A percentile compares a stretch with the other conserved stretches of the same genome.
These are phyloP conservation scores for Misopates orontium DNA, from an alignment of 257 asterid species.

Conservation along the genomic window DNA sequence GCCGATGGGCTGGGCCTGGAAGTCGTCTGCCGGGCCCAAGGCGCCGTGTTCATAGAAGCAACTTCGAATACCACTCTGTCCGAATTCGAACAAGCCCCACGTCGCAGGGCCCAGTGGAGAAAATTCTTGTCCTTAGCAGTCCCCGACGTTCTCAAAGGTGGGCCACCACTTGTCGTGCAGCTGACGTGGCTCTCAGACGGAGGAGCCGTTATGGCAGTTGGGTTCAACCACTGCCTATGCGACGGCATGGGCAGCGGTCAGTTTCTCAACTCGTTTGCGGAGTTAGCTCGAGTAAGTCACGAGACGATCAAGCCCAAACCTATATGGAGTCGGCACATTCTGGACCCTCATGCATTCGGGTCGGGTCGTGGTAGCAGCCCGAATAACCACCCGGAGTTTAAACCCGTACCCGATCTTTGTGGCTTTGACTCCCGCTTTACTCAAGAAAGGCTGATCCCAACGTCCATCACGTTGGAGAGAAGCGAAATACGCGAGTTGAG, in stretches of 20 bases:
- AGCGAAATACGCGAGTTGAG: constrained; percentile 43
- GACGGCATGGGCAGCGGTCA: constrained; percentile 68
- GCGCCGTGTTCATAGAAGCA: constrained; percentile 57
- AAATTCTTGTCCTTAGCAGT: constrained; percentile 47
- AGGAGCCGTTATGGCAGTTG: constrained; percentile 55
- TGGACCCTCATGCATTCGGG: constrained; percentile 19
- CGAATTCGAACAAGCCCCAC: constrained; percentile 47
- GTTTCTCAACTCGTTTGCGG: constrained; percentile 64
- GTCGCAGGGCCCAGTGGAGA: constrained; percentile 42
- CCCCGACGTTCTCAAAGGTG: constrained; percentile 56
- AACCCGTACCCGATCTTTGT: constrained; percentile 42
- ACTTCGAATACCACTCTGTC: constrained; percentile 32
- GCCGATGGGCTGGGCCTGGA: constrained; percentile 58
- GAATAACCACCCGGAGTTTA: constrained; percentile 41
- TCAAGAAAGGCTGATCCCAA: constrained; percentile 46
- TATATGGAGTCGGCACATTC: constrained; percentile 49
- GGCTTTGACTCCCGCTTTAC: constrained; percentile 40
- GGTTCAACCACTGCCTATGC: constrained; percentile 58
- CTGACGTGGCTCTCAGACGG: constrained; percentile 71
- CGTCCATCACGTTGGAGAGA: constrained; percentile 40
- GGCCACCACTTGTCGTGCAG: constrained; percentile 66
- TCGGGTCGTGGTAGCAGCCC: neutral
- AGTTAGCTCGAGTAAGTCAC: constrained; percentile 33
- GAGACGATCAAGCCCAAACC: constrained; percentile 36
- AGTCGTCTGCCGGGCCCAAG: constrained; percentile 62